phyloP scores from a whole-genome alignment of 495 filamentous ascomycete genomes.

The Mytilinidion resinicola region DNA sequence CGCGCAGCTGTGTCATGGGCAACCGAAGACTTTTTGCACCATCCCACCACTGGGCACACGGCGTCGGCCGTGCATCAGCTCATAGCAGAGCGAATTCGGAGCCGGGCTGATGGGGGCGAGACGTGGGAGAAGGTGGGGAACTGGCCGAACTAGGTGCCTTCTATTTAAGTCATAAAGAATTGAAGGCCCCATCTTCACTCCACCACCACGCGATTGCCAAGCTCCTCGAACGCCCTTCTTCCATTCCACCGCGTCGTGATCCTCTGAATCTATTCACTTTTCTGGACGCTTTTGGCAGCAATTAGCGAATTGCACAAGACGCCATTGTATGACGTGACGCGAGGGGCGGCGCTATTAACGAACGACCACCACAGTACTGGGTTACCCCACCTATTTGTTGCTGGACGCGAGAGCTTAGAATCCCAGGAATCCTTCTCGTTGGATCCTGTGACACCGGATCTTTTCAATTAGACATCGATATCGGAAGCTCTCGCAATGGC shows the following conservation, averaged over 20 bases:
- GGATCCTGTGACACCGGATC: background rate
- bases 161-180: too few relatives aligned
- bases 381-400: background rate
- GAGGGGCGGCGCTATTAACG: background rate
- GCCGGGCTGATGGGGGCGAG: too few relatives aligned
- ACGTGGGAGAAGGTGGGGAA: too few relatives aligned
- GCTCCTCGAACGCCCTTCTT: background rate
- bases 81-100: too few relatives aligned
- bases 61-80: background rate
- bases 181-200: too few relatives aligned
- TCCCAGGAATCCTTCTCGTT: background rate
- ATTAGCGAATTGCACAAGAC: too few relatives aligned
- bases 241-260: background rate
- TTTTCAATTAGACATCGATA: background rate
- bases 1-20: too few relatives aligned
- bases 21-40: too few relatives aligned
- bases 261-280: background rate
- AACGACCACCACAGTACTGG: background rate
- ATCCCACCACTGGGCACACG: background rate
- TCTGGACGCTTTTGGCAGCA: too few relatives aligned
- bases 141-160: too few relatives aligned
- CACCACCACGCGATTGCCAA: too few relatives aligned
- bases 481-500: conserved; percentile 11
- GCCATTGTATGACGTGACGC: conserved; percentile 25
- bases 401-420: background rate